phyloP scores from a whole-genome alignment of 1,284 basidiomycete species.

The Somion occarium region DNA sequence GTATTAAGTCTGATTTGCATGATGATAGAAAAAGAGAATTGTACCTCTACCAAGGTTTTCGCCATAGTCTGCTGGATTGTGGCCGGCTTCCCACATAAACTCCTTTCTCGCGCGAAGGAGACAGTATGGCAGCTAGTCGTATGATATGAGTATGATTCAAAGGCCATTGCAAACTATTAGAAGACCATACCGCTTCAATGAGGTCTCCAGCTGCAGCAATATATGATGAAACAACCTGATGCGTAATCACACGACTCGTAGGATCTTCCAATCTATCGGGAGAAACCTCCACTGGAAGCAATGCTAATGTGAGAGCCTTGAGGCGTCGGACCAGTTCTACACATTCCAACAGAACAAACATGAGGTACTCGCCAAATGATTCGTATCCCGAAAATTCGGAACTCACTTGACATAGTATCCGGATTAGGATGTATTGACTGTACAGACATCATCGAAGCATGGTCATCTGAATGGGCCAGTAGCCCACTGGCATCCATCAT shows the following conservation, averaged over 20 bases:
- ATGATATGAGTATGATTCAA: neutral
- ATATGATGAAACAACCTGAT: conserved; percentile 62
- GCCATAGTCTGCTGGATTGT: conserved; percentile 77
- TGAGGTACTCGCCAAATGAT: neutral
- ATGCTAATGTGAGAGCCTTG: conserved; percentile 67
- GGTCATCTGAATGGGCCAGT: conserved; percentile 35
- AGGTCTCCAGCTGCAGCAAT: conserved; percentile 72
- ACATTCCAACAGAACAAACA: conserved; percentile 7
- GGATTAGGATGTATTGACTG: conserved; percentile 55
- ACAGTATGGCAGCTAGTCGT: conserved; percentile 65
- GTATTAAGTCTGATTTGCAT: neutral
- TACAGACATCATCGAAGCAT: conserved; percentile 40
- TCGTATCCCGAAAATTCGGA: neutral
- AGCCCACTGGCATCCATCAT: conserved; percentile 11
- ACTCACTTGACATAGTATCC: conserved; percentile 65
- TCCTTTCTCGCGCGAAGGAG: conserved; percentile 76
- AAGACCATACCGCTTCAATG: conserved; percentile 61
- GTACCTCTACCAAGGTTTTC: conserved; percentile 81
- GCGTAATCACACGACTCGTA: conserved; percentile 69
- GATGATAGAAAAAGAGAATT: conserved; percentile 12
- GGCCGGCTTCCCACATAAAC: conserved; percentile 73
- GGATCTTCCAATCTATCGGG: conserved; percentile 53
- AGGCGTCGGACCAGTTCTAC: conserved; percentile 78
- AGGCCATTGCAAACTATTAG: neutral
- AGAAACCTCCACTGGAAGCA: conserved; percentile 82